Evolutionary conservation across 164 flowering plant genomes (phyloP).

Genomic region (Houttuynia cordata): DNA sequence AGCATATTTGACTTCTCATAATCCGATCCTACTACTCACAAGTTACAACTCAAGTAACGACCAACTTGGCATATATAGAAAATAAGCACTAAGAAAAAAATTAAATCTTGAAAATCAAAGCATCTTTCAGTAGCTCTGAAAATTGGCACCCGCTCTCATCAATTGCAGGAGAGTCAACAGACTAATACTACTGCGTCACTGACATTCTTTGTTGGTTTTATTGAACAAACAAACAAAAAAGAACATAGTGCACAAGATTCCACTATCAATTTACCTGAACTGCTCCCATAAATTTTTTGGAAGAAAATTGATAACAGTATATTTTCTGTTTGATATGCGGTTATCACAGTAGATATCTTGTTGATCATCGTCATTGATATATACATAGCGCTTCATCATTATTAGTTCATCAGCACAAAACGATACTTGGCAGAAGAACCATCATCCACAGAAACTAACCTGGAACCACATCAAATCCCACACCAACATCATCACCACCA

Average conservation of each 20-base stretch:
- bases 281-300: constrained; percentile 97
- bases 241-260: neutral
- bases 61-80: no score
- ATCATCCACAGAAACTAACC: neutral
- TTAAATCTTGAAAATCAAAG: no score
- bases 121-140: no score
- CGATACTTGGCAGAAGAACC: neutral
- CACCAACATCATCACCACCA: neutral
- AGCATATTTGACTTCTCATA: no score
- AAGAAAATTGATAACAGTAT: constrained; percentile 77
- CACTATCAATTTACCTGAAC: constrained; percentile 57
- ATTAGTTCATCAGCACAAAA: neutral
- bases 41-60: no score
- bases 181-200: neutral
- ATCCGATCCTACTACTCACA: no score
- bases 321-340: constrained; percentile 83
- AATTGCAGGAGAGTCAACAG: no score
- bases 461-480: no score
- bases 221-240: neutral
- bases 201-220: neutral
- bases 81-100: no score
- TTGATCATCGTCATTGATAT: constrained; percentile 66
- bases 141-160: no score
- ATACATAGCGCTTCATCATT: constrained; percentile 74
- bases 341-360: constrained; percentile 66